Evolutionary conservation across 192 early-diverging fungal genomes (phyloP).

Genomic region (Gaertneriomyces sp.): DNA sequence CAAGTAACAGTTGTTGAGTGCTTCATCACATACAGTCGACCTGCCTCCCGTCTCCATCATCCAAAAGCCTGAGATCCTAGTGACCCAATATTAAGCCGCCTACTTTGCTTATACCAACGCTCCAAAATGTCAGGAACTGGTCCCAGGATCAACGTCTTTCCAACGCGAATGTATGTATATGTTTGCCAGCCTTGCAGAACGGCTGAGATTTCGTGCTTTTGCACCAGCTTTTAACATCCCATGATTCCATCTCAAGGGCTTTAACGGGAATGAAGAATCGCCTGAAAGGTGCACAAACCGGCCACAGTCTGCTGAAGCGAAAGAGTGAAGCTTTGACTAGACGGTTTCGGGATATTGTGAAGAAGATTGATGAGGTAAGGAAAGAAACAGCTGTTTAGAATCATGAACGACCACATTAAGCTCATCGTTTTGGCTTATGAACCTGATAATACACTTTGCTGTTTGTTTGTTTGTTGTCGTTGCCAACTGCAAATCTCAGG

Average conservation of each 20-base stretch:
- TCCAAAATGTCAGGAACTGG: conserved; percentile 34
- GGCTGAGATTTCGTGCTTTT: background rate
- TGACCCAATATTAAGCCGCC: too few relatives aligned
- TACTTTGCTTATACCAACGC: background rate
- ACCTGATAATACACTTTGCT: too few relatives aligned
- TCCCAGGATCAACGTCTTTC: conserved; percentile 82
- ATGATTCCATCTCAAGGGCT: conserved; percentile 59
- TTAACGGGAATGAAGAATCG: conserved; percentile 92
- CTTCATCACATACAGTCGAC: too few relatives aligned
- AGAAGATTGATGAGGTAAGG: conserved; percentile 94
- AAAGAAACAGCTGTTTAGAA: too few relatives aligned
- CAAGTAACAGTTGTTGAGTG: too few relatives aligned
- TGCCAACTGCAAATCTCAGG: conserved; percentile 37
- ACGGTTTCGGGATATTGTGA: conserved; percentile 88
- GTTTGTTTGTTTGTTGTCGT: too few relatives aligned
- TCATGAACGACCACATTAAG: too few relatives aligned
- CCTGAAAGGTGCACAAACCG: conserved; percentile 96
- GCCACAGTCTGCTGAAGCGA: conserved; percentile 95
- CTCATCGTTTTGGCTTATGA: too few relatives aligned
- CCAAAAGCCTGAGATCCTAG: too few relatives aligned
- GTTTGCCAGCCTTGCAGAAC: background rate
- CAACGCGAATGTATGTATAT: conserved; percentile 84
- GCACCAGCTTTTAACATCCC: background rate
- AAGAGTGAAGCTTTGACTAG: conserved; percentile 96
- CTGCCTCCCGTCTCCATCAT: too few relatives aligned